Base-by-base conservation (phyloP, 1,284 basidiomycete species). In the Neonothopanus nambi region DNA sequence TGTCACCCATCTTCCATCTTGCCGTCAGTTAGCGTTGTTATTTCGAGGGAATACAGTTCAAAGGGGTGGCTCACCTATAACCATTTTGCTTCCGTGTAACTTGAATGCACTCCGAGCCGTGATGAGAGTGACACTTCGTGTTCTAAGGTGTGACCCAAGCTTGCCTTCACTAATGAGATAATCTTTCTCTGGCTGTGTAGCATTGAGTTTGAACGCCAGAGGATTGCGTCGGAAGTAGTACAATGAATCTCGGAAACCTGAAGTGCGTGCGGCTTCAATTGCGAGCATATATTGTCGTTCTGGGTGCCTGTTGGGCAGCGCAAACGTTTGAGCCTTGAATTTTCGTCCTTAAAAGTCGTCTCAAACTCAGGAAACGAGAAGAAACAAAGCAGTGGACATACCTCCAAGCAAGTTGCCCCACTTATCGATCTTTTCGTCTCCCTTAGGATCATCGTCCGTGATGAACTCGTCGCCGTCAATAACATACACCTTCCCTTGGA, bases 151-250 rank as follows among this genome's bases (percentile, higher is more conserved):
- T 0, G 88, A 87, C 41, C 92, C 90, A 1, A 98, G 82, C 65
- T 94, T 89, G 3, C 94, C 93, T 43, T 85, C 82, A 33, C 85
- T 82, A 63, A 98, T 97, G 63, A 99, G 84, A 63, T 87, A 85
- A 60, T 97, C 93, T 67, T 98, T 95, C 71, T 98, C 96, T 17
- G 82, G 78, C 52, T 91, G 87, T 0, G 86, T 88, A 36, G 92
- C 90, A 59, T 88, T 89, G 51, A 97, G 79, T 71, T 98, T 98
- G 76, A 94, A 80, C 20, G 97, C 89, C 30, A 93, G 82, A 0
- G 87, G 86, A 62, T 96, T 96, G 5, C 92, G 82, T 11, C 97
- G 88, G 72, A 98, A 96, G 69, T 98, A 98, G 70, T 97, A 98
- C 11, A 98, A 77, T 8, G 95, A 98, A 70, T 99, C 97, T 52